Evolutionary conservation across 768 basidiomycete genomes (phyloP).

Genomic region (Auricularia heimuer): DNA sequence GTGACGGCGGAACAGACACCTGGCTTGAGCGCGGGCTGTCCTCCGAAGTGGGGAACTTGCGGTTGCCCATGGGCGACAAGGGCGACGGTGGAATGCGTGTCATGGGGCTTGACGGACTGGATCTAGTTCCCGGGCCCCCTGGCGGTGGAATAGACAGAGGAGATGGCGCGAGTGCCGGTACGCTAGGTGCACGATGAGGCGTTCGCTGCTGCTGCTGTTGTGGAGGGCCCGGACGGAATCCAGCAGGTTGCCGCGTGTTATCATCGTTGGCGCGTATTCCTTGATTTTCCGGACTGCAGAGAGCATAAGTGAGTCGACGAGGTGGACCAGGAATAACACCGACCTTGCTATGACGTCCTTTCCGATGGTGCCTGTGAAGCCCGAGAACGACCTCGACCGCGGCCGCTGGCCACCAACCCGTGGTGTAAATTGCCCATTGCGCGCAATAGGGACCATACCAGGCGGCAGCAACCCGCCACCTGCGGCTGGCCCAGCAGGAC

Average conservation of each 20-base stretch:
- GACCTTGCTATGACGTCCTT: not conserved
- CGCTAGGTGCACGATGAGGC: not conserved
- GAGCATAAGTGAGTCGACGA: not conserved
- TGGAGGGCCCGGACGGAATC: not conserved
- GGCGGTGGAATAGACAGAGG: not conserved
- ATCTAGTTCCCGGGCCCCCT: not conserved
- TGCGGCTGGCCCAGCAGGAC: not conserved
- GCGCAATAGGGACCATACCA: too few species aligned
- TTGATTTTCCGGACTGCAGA: not conserved
- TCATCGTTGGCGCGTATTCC: not conserved
- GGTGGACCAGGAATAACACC: not conserved
- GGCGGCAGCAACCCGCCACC: too few species aligned
- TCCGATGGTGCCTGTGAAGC: conserved; percentile 27
- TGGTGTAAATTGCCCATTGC: conserved; percentile 45
- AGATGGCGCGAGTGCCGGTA: not conserved
- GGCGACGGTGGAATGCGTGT: not conserved
- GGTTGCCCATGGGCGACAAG: not conserved
- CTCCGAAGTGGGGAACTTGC: not conserved
- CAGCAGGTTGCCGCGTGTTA: not conserved
- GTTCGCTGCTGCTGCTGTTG: not conserved
- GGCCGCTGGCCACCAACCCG: conserved; percentile 39
- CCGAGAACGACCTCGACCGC: conserved; percentile 67
- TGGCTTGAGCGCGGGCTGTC: not conserved
- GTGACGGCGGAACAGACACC: not conserved
- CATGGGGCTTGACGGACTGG: not conserved